Evolutionary conservation across 78 protist species (phyloP), one percentile per base, ranked within the genome.

Genomic region (Dictyostelium citrinum): DNA sequence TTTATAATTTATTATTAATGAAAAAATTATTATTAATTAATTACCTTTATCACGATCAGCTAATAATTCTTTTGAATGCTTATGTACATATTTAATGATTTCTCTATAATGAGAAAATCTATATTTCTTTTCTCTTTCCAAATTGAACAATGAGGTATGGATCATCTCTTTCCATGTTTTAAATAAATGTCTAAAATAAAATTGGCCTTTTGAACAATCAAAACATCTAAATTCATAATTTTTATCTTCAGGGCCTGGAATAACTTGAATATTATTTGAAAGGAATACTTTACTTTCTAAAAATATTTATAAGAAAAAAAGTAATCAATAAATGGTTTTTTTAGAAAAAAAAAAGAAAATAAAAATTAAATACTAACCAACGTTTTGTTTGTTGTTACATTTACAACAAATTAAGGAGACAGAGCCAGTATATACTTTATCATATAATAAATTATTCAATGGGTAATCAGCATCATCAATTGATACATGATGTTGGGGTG

Each of bases 161-260:
- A 88, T 88, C 93, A 88, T 88, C 39, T 88, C 93, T 67, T 88
- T 88, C 93, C 93, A 88, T 1, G 93, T 88, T 46, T 88, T 88
- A 64, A 82, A 79, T 64, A 79, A 67, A 64, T 88, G 93, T 55
- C 83, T 78, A 49, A 88, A 88, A 64, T 45, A 88, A 31, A 88
- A 78, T 39, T 37, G 31, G 29, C 39, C 58, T 29, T 78, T 55
- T 7, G 55, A 61, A 51, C 93, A 82, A 27, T 31, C 39, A 24
- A 27, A 41, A 41, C 88, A 88, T 78, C 82, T 88, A 33, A 49
- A 88, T 39, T 88, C 93, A 78, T 88, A 88, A 55, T 61, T 78
- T 55, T 88, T 88, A 78, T 88, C 93, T n/a, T 88, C 93, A 43
- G 93, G 93, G 5, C 93, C 93, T 46, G 93, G 93, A 24, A 88